Conservation (phyloP, 2,329 filamentous ascomycete genomes). For the Aaosphaeria arxii region DNA sequence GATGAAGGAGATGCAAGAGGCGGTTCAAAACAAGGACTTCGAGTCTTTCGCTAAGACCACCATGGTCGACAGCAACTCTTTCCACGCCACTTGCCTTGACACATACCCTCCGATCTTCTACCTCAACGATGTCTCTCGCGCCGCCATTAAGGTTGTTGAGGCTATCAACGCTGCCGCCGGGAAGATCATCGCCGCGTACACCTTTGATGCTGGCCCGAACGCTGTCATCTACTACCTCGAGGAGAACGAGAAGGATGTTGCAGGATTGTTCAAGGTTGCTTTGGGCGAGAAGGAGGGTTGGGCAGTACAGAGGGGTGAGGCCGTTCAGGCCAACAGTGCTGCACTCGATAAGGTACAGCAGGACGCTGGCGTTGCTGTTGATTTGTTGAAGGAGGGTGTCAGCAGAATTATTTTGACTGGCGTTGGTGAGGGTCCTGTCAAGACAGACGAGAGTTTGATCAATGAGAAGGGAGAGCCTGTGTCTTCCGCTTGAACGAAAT, state of each 20-base stretch:
- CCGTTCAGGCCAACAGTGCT: slow-evolving; percentile 47
- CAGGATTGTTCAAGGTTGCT: slow-evolving; percentile 73
- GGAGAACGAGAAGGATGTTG: slow-evolving; percentile 68
- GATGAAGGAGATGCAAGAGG: slow-evolving; percentile 82
- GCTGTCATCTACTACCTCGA: slow-evolving; percentile 94
- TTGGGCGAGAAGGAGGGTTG: slow-evolving; percentile 67
- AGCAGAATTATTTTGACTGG: slow-evolving; percentile 86
- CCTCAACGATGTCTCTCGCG: slow-evolving; percentile 88
- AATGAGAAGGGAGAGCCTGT: slow-evolving; percentile 52
- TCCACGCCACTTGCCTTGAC: slow-evolving; percentile 92
- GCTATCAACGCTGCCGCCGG: slow-evolving; percentile 79
- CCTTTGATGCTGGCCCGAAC: slow-evolving; percentile 96
- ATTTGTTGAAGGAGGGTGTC: slow-evolving; percentile 69
- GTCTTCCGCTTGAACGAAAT: slow-evolving; percentile 1
- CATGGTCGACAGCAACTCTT: slow-evolving; percentile 95
- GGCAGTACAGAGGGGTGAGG: slow-evolving; percentile 56
- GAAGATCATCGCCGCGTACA: slow-evolving; percentile 84
- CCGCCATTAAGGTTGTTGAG: slow-evolving; percentile 85
- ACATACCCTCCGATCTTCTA: slow-evolving; percentile 98
- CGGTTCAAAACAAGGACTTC: slow-evolving; percentile 77
- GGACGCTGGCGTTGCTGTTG: slow-evolving; percentile 35
- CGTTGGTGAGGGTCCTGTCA: slow-evolving; percentile 85
- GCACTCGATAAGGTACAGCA: slow-evolving; percentile 63
- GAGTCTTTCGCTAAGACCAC: slow-evolving; percentile 82
- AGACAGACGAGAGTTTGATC: slow-evolving; percentile 74